Evolutionary conservation across 208 protist genomes (phyloP), one percentile per base, ranked within the genome.

Genomic region (Plasmodiophora brassicae): DNA sequence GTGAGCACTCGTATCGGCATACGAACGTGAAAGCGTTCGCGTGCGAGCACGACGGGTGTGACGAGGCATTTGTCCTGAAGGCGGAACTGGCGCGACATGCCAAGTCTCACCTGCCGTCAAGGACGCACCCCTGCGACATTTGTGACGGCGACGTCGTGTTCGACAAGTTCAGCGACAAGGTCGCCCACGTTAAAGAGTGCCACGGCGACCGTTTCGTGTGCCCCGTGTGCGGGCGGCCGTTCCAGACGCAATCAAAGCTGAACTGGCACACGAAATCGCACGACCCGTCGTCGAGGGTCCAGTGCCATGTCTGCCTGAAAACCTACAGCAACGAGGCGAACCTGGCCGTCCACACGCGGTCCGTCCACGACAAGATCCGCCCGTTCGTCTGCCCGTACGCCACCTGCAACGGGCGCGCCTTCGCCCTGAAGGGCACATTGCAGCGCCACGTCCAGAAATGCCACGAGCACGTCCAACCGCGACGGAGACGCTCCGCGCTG

Each of bases 311-410:
- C 32, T 78, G 65, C 65, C 65, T 32, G 5, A 78, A 78, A 38
- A 78, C 65, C 32, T 78, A 78, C 41, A 78, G 14, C 5, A 78
- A n/a, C 14, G 20, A 78, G 65, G 65, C 65, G n/a, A 78, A 78
- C 41, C 41, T 78, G n/a, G 14, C 32, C 10, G 41, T 32, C n/a
- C 65, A 78, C 41, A 78, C 41, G 20, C 5, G 65, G 14, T 14
- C 65, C 41, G n/a, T 78, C 5, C 65, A 78, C n/a, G 65, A 78
- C 20, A 78, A 78, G 65, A 78, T 78, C 65, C 5, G n/a, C 32
- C 14, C 65, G n/a, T 78, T 78, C n/a, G 14, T 78, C 14, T 78
- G 65, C 41, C 10, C 32, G 10, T n/a, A 36, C 14, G 65, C 10
- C 10, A 32, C 14, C 20, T 78, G 65, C 65, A 32, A 38, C 32